Percentiles rank a stretch among this genome's conserved stretches.
These are phyloP conservation scores for Iris pallida DNA, from an alignment of 116 monocot genomes.

Conservation along the genomic window DNA sequence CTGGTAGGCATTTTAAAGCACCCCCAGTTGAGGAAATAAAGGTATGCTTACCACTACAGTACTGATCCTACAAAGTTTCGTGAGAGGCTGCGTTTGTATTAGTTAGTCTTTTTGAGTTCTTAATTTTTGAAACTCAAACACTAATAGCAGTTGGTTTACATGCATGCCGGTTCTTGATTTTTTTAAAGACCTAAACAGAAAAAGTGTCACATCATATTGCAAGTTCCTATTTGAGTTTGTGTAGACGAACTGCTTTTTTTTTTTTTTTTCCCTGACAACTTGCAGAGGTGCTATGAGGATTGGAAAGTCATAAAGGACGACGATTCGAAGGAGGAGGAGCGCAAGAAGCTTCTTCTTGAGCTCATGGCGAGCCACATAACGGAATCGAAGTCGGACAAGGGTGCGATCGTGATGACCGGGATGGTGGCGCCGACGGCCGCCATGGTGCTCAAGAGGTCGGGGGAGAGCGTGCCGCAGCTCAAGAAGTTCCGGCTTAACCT, in stretches of 20 bases:
- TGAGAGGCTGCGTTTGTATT: no score
- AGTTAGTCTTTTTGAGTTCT: no score
- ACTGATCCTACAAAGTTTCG: no score
- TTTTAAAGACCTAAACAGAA: no score
- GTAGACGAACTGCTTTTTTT: no score
- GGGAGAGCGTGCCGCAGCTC: slow-evolving; percentile 30
- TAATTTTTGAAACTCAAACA: no score
- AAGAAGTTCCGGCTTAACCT: slow-evolving; percentile 49
- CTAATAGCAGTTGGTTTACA: no score
- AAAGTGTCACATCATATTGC: no score
- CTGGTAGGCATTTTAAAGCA: slow-evolving; percentile 19
- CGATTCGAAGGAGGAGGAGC: neutral
- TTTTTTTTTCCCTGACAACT: no score
- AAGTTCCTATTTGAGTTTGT: no score
- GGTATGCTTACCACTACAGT: no score
- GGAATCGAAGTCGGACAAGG: neutral
- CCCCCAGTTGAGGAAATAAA: slow-evolving; percentile 11
- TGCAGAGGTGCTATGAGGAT: slow-evolving; percentile 28
- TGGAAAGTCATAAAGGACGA: slow-evolving; percentile 4
- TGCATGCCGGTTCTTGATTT: no score
- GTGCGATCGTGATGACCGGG: slow-evolving; percentile 33
- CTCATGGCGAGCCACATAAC: slow-evolving; percentile 16
- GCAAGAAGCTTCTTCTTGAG: slow-evolving; percentile 3
- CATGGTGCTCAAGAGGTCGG: slow-evolving; percentile 44
- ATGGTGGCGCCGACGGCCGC: slow-evolving; percentile 50